Conservation (phyloP, 129 eudicot genomes). For the Tagetes erecta region DNA sequence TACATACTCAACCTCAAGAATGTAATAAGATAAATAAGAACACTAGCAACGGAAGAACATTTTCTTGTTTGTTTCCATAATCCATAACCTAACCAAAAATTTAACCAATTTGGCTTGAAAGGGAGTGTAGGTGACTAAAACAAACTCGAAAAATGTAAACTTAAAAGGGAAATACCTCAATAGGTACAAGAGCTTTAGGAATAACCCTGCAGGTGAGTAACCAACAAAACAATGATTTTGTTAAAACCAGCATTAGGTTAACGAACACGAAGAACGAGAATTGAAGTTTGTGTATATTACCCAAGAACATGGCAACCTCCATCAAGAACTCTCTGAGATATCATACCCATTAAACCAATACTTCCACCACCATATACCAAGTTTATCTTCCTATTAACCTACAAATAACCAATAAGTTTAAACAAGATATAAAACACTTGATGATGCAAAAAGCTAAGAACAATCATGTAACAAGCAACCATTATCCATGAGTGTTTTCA, state of each 20-base stretch:
- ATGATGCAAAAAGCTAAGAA: conserved; percentile 14
- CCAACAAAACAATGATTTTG: conserved; percentile 29
- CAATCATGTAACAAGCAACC: conserved; percentile 7
- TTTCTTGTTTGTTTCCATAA: neutral
- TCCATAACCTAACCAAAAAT: neutral
- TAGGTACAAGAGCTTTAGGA: conserved; percentile 89
- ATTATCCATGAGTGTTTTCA: conserved; percentile 17
- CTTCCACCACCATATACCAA: conserved; percentile 99
- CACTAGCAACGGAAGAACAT: neutral
- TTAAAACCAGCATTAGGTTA: conserved; percentile 12
- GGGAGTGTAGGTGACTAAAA: neutral
- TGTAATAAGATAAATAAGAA: neutral
- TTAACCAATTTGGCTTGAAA: conserved; percentile 7
- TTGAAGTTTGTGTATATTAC: conserved; percentile 37
- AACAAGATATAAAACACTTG: conserved; percentile 1
- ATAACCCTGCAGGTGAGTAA: conserved; percentile 64
- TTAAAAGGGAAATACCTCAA: conserved; percentile 61
- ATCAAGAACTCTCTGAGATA: conserved; percentile 73
- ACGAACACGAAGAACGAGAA: conserved; percentile 3
- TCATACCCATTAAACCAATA: conserved; percentile 92
- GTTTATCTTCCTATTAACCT: conserved; percentile 83
- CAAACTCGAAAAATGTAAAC: neutral
- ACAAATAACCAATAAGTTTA: conserved; percentile 8
- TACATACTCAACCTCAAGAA: neutral
- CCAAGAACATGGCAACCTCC: conserved; percentile 98